Percentiles rank a stretch among this genome's conserved stretches.
Evolutionary conservation across 306 rosid species (phyloP).

Genomic region (Casuarina glauca): DNA sequence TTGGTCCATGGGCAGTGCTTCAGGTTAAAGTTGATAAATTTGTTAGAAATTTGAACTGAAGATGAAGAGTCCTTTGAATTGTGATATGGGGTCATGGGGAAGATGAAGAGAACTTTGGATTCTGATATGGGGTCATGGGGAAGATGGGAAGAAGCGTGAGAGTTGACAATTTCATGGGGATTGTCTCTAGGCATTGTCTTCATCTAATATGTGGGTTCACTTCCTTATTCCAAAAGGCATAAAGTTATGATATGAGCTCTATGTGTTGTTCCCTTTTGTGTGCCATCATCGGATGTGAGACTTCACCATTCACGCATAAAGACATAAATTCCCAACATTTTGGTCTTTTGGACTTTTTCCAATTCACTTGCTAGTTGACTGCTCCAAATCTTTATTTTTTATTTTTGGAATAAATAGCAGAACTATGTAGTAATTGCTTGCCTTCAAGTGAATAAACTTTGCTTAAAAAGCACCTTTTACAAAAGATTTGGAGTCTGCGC

Average conservation of each 20-base stretch:
- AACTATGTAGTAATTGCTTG: neutral
- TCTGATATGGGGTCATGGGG: neutral
- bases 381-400: neutral
- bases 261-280: no score
- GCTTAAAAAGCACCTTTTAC: neutral
- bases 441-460: neutral
- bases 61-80: neutral
- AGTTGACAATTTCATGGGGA: no score
- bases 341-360: neutral
- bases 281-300: no score
- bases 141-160: no score
- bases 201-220: no score
- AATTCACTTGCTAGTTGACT: neutral
- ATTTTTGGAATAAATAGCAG: neutral
- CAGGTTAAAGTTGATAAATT: neutral
- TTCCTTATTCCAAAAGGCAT: no score
- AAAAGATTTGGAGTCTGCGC: no score
- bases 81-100: neutral
- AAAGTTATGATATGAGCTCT: no score
- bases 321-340: neutral
- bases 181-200: no score
- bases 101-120: neutral
- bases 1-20: neutral
- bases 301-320: no score
- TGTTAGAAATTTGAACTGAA: neutral